Percentiles rank a stretch among this genome's conserved stretches.
phyloP scores from a whole-genome alignment of 495 filamentous ascomycete species.

The Penicillium cataractarum region DNA sequence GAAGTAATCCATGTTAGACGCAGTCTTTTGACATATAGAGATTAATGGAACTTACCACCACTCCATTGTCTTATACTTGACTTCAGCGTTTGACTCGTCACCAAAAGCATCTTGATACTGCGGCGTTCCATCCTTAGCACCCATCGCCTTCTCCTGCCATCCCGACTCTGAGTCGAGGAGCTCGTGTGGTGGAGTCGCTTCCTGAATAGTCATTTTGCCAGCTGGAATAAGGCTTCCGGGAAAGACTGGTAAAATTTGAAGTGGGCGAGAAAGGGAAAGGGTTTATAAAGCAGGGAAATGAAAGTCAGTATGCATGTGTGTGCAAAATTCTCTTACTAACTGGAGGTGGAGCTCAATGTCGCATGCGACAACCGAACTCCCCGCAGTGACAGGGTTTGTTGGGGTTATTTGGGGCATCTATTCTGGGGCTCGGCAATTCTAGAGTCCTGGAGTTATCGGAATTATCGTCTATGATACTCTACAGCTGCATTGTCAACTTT shows the following conservation, averaged over 20 bases:
- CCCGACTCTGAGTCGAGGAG: neutral
- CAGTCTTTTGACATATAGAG: neutral
- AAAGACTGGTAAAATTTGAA: neutral
- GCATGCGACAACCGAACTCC: conserved; percentile 25
- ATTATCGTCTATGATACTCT: conserved; percentile 17
- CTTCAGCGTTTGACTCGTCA: neutral
- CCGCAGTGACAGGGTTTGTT: conserved; percentile 23
- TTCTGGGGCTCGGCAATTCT: conserved; percentile 27
- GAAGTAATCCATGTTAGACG: neutral
- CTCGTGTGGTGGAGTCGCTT: neutral
- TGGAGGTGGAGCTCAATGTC: conserved; percentile 19
- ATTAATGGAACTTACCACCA: neutral
- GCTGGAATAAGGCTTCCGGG: neutral
- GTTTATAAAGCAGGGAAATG: neutral
- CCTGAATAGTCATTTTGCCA: neutral
- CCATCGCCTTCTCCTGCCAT: neutral
- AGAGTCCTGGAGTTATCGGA: conserved; percentile 16
- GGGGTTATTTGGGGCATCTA: conserved; percentile 21
- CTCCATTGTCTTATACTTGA: neutral
- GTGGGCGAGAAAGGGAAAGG: neutral
- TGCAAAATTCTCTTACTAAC: conserved; percentile 14
- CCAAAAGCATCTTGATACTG: neutral
- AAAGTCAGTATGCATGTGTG: conserved; percentile 24
- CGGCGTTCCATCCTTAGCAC: neutral
- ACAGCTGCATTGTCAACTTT: conserved; percentile 21